Base-by-base conservation (phyloP, 1,139 yeast genomes). In the Geotrichum citri-aurantii region DNA sequence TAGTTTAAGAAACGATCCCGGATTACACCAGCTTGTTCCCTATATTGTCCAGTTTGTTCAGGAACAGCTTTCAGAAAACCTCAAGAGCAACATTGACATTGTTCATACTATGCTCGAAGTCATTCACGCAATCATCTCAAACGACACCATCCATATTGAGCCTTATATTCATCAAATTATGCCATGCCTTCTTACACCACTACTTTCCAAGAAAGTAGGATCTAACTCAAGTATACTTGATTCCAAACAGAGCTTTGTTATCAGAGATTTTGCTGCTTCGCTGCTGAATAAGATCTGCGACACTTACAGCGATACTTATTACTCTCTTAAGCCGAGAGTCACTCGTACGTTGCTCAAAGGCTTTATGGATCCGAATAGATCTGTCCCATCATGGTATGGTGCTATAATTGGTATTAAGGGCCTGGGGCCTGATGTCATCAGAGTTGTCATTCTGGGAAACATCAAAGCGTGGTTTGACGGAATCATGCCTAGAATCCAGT, bases 91-190 rank as follows among this genome's bases (percentile, higher is more conserved):
- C 68, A 77, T 88, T 53, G 84, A 82, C 19, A 75, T 89, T 42
- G 77, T 93, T 58, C 81, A 88, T n/a, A 88, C 96, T 10, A 91
- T 93, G 92, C 77, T 95, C 64, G 96, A 90, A 71, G 92, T 91
- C 61, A 83, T 93, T 24, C 87, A 89, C 63, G 93, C 98, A 0
- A 78, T 95, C 55, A 80, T 92, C 53, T 84, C 88, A 54, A 95
- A 95, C 73, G 85, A 85, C 59, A 86, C 96, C 26, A 85, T 95
- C 52, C 93, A 92, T 69, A 79, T 93, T 64, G 98, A 93, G 66
- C 99, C 99, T 12, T 95, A 93, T 68, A 92, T 95, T 56, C 99
- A 95, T 73, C 95, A 97, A 1, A 78, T 95, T 66, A 90, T 93
- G 90, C 99, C 99, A 24, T 89, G 97, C 64, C 86, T 93, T 44